phyloP scores from a whole-genome alignment of 2,329 filamentous ascomycete species.

The Penicillium sp. region DNA sequence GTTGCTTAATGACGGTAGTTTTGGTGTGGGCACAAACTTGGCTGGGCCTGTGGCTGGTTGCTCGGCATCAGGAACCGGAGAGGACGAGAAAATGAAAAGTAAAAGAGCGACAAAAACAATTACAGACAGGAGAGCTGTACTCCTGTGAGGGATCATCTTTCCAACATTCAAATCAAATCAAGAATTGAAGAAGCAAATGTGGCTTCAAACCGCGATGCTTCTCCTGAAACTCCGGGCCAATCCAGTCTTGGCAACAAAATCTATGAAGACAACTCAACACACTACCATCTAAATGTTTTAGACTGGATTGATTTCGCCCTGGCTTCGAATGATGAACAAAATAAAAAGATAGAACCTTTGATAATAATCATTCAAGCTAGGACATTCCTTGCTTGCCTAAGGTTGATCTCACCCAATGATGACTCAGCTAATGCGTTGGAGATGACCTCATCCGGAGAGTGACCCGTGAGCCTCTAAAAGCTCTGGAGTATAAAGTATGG shows the following conservation, averaged over 20 bases:
- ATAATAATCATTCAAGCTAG: background rate
- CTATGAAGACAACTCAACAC: background rate
- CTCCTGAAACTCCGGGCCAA: conserved; percentile 9
- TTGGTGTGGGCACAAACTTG: conserved; percentile 36
- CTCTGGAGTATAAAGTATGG: background rate
- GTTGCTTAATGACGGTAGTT: conserved; percentile 53
- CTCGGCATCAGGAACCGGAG: conserved; percentile 31
- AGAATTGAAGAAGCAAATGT: background rate
- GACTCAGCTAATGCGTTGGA: background rate
- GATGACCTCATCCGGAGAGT: background rate
- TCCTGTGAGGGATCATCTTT: conserved; percentile 43
- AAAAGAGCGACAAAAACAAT: conserved; percentile 45
- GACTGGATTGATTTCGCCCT: background rate
- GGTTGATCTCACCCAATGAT: background rate
- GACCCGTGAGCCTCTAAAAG: background rate
- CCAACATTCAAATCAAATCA: conserved; percentile 3
- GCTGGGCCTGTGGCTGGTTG: conserved; percentile 26
- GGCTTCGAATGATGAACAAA: conserved; percentile 1
- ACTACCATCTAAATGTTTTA: conserved; percentile 3
- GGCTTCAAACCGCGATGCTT: background rate
- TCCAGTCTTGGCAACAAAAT: conserved; percentile 7
- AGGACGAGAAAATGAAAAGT: conserved; percentile 46
- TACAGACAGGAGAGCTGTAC: conserved; percentile 42
- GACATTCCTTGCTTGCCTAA: background rate
- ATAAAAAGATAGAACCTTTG: background rate